These are phyloP conservation scores for Nymphaea colorata DNA, from an alignment of 164 flowering plant species.

Conservation along the genomic window DNA sequence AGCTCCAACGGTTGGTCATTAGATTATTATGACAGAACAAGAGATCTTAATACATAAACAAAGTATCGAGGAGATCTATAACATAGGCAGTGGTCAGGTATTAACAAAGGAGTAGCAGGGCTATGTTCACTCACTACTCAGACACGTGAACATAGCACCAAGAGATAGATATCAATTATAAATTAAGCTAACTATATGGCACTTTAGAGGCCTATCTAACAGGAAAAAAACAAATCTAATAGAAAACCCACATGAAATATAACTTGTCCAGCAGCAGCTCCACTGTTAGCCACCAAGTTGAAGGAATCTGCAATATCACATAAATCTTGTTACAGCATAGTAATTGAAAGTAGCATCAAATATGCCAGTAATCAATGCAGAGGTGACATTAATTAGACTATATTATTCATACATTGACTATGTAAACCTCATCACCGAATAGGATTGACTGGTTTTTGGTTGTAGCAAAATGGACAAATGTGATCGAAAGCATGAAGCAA, in stretches of 20 bases:
- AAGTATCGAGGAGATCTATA: neutral
- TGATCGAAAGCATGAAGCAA: too few species aligned
- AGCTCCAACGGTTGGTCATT: neutral
- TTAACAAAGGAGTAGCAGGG: neutral
- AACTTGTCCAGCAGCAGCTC: slow-evolving; percentile 86
- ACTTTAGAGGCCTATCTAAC: neutral
- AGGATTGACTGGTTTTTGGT: too few species aligned
- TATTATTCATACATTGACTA: neutral
- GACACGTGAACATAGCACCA: neutral
- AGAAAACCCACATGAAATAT: slow-evolving; percentile 62
- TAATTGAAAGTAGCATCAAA: neutral
- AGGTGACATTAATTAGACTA: neutral
- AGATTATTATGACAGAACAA: neutral
- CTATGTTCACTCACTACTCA: neutral
- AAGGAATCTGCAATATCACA: slow-evolving; percentile 64
- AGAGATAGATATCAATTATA: neutral
- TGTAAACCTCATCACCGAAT: too few species aligned
- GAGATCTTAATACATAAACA: neutral
- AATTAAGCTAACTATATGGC: neutral
- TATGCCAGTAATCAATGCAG: neutral
- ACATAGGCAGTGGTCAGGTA: neutral
- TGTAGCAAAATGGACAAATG: too few species aligned
- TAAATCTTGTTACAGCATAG: neutral
- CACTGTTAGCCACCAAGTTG: slow-evolving; percentile 80
- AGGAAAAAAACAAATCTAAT: neutral